These are phyloP conservation scores for Mortierella hygrophila DNA, from an alignment of 192 early-diverging fungal genomes.

Conservation along the genomic window DNA sequence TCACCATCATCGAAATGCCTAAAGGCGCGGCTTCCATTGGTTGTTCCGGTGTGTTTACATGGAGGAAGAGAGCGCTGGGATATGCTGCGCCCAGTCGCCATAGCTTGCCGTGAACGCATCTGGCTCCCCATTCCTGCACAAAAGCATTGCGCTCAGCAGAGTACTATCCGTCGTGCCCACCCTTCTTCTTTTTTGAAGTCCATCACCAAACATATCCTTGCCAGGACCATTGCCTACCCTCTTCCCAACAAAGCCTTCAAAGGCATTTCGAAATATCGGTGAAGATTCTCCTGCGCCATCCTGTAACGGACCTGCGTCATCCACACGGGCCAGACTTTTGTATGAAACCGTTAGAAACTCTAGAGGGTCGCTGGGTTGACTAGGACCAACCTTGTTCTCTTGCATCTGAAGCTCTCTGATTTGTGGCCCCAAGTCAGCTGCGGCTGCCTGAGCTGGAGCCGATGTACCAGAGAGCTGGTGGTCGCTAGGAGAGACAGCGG, in stretches of 20 bases:
- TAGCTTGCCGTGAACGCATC: slow-evolving; percentile 43
- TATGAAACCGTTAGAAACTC: slow-evolving; percentile 35
- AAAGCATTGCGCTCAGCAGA: slow-evolving; percentile 14
- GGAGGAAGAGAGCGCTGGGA: background rate
- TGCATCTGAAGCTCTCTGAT: slow-evolving; percentile 30
- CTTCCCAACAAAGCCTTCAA: slow-evolving; percentile 56
- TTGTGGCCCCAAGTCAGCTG: slow-evolving; percentile 25
- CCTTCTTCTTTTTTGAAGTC: background rate
- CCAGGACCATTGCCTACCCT: slow-evolving; percentile 40
- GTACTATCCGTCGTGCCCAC: slow-evolving; percentile 18
- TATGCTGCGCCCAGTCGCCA: slow-evolving; percentile 33
- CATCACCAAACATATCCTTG: slow-evolving; percentile 42
- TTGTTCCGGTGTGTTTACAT: too few species aligned
- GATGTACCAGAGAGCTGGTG: background rate
- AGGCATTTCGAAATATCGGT: slow-evolving; percentile 33
- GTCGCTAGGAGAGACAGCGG: background rate
- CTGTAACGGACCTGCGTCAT: slow-evolving; percentile 14
- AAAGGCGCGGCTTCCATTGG: too few species aligned
- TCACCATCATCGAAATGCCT: too few species aligned
- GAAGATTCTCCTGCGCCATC: slow-evolving; percentile 2
- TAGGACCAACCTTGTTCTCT: slow-evolving; percentile 2
- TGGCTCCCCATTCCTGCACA: slow-evolving; percentile 27
- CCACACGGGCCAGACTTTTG: slow-evolving; percentile 21
- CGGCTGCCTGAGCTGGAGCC: background rate
- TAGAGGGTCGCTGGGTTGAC: slow-evolving; percentile 29